These are phyloP conservation scores for Insectozyma bohioensis DNA, from an alignment of 1,139 yeast genomes.

Conservation along the genomic window DNA sequence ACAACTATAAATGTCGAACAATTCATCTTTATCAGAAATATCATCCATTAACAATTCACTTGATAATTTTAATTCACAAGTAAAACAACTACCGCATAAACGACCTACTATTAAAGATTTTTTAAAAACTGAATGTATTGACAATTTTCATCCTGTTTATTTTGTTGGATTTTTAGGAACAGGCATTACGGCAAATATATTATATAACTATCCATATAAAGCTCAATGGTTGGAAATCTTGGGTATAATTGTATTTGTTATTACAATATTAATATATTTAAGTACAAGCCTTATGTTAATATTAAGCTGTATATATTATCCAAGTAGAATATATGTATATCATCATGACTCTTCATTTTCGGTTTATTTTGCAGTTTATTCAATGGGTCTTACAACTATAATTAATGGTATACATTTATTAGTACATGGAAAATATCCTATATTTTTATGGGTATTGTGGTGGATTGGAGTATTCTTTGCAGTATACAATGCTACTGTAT, in stretches of 20 bases:
- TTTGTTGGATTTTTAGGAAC: slow-evolving; percentile 79
- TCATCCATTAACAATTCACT: too few relatives aligned
- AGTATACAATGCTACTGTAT: slow-evolving; percentile 12
- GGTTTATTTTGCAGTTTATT: slow-evolving; percentile 69
- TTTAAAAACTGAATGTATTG: slow-evolving; percentile 9
- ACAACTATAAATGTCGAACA: too few relatives aligned
- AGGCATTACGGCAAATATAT: slow-evolving; percentile 64
- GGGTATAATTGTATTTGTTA: slow-evolving; percentile 52
- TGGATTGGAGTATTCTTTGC: slow-evolving; percentile 15
- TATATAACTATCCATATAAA: slow-evolving; percentile 65
- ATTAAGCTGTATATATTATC: slow-evolving; percentile 7
- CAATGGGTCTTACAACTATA: slow-evolving; percentile 74
- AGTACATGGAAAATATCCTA: slow-evolving; percentile 28
- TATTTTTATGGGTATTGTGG: slow-evolving; percentile 16
- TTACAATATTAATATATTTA: slow-evolving; percentile 33
- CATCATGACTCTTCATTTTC: slow-evolving; percentile 47
- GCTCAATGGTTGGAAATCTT: slow-evolving; percentile 58
- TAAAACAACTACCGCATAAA: too few relatives aligned
- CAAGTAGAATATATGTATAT: slow-evolving; percentile 32
- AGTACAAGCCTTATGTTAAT: slow-evolving; percentile 23
- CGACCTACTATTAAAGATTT: slow-evolving; percentile 3
- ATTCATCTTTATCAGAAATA: too few relatives aligned
- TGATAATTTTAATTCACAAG: too few relatives aligned
- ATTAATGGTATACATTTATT: slow-evolving; percentile 45
- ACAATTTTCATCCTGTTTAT: slow-evolving; percentile 44